These are phyloP conservation scores for Fusarium verrucosum DNA, from an alignment of 2,329 filamentous ascomycete species.

Conservation along the genomic window DNA sequence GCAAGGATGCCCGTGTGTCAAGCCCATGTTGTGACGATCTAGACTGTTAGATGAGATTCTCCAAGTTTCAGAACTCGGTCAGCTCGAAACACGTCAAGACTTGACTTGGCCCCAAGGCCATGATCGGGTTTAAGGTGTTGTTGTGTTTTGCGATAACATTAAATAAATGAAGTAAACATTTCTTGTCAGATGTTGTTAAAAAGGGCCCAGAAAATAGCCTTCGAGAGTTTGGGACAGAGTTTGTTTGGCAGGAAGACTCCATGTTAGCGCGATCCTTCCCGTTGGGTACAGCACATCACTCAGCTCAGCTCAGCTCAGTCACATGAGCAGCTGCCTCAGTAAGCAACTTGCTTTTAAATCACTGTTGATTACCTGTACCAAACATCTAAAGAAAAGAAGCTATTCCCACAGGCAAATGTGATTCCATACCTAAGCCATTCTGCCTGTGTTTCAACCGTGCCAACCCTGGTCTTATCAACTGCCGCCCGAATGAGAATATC, in stretches of 20 bases:
- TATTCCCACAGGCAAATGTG: constrained; percentile 11
- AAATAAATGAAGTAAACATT: background rate
- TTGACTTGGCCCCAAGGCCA: background rate
- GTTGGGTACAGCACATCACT: no score
- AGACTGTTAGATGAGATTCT: constrained; percentile 22
- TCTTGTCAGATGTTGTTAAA: background rate
- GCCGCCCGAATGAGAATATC: constrained; percentile 2
- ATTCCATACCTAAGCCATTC: background rate
- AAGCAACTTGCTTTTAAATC: background rate
- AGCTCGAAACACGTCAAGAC: constrained; percentile 24
- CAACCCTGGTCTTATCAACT: constrained; percentile 1
- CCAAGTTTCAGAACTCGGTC: constrained; percentile 22
- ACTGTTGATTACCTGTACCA: background rate
- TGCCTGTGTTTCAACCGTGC: constrained; percentile 30
- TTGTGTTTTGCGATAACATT: constrained; percentile 4
- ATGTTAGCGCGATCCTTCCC: constrained; percentile 1
- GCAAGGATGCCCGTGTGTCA: constrained; percentile 17
- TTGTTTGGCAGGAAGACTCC: background rate
- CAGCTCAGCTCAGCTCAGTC: no score
- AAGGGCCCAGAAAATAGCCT: background rate
- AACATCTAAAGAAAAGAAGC: constrained; percentile 8
- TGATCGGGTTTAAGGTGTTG: background rate
- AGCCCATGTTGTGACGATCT: constrained; percentile 32
- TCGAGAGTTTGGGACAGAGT: no score
- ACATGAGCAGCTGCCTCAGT: background rate